Percentiles rank a stretch among this genome's conserved stretches.
These are phyloP conservation scores for Ophiostoma ulmi DNA, from an alignment of 2,329 filamentous ascomycete genomes.

Conservation along the genomic window DNA sequence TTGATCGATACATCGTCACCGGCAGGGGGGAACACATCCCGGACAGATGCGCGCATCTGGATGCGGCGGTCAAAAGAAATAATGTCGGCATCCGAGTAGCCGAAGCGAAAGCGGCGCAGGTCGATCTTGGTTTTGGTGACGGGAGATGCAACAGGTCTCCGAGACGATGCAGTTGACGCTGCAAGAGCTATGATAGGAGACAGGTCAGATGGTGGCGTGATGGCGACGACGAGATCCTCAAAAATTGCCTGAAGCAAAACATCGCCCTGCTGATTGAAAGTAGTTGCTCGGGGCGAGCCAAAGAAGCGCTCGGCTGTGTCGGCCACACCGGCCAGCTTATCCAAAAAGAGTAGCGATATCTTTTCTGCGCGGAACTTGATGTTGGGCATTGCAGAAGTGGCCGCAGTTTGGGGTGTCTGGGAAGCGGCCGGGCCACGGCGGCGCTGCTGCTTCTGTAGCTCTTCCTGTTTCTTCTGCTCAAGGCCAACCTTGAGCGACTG, in stretches of 20 bases:
- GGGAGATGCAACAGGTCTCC: not conserved
- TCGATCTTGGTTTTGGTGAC: constrained; percentile 38
- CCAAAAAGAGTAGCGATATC: constrained; percentile 52
- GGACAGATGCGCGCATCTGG: constrained; percentile 55
- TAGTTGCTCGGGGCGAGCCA: constrained; percentile 37
- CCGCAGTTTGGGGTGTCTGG: not conserved
- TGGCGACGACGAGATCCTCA: constrained; percentile 39
- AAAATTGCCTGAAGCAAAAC: constrained; percentile 50
- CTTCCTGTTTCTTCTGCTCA: constrained; percentile 26
- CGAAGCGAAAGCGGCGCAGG: constrained; percentile 56
- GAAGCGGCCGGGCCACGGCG: not conserved
- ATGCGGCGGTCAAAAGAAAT: constrained; percentile 56
- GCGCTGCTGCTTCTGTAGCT: constrained; percentile 27
- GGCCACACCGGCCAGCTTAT: constrained; percentile 49
- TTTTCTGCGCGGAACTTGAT: constrained; percentile 45
- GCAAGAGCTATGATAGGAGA: not conserved
- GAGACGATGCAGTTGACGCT: not conserved
- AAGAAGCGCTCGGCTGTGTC: constrained; percentile 46
- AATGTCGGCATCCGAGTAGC: constrained; percentile 58
- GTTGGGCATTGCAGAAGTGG: constrained; percentile 33
- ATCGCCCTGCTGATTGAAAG: constrained; percentile 40
- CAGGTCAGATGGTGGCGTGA: constrained; percentile 31
- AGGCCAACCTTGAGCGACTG: constrained; percentile 23
- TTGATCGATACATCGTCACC: constrained; percentile 56
- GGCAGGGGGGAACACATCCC: constrained; percentile 52